These are phyloP conservation scores for Exophiala lecanii-corni DNA, from an alignment of 2,329 filamentous ascomycete species.

Conservation along the genomic window DNA sequence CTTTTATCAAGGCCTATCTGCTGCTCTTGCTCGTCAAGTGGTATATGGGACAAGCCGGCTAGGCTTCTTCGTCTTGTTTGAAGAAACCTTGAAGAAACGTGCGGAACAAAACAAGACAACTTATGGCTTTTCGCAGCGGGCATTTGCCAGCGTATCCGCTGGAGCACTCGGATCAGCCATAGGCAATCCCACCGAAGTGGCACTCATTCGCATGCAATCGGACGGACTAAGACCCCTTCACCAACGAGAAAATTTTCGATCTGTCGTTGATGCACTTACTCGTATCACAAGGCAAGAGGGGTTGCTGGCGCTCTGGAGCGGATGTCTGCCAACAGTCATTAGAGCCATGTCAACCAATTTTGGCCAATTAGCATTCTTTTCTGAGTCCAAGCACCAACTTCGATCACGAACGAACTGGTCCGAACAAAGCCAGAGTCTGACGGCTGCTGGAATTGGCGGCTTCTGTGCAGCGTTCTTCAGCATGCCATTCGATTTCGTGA, in stretches of 20 bases:
- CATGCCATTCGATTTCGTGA: constrained; percentile 95
- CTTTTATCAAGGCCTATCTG: constrained; percentile 89
- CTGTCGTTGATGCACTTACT: no score
- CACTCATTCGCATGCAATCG: constrained; percentile 95
- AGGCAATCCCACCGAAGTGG: constrained; percentile 90
- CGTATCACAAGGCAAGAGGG: no score
- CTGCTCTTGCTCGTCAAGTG: constrained; percentile 84
- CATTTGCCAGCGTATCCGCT: no score
- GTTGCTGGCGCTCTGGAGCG: no score
- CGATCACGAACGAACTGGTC: constrained; percentile 64
- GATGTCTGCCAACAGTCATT: no score
- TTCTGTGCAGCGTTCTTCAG: constrained; percentile 98
- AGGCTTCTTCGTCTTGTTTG: constrained; percentile 95
- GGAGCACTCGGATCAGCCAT: constrained; percentile 89
- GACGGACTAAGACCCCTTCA: constrained; percentile 83
- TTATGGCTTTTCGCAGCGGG: no score
- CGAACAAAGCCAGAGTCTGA: no score
- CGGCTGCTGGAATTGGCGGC: constrained; percentile 81
- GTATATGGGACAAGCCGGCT: constrained; percentile 95
- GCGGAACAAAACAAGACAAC: no score
- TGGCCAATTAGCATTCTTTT: constrained; percentile 94
- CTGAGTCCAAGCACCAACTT: constrained; percentile 85
- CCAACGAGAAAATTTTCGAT: constrained; percentile 84
- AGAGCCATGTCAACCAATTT: constrained; percentile 97
- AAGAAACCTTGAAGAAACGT: constrained; percentile 65